Conservation (phyloP, 495 filamentous ascomycete species). For the Talaromyces proteolyticus region DNA sequence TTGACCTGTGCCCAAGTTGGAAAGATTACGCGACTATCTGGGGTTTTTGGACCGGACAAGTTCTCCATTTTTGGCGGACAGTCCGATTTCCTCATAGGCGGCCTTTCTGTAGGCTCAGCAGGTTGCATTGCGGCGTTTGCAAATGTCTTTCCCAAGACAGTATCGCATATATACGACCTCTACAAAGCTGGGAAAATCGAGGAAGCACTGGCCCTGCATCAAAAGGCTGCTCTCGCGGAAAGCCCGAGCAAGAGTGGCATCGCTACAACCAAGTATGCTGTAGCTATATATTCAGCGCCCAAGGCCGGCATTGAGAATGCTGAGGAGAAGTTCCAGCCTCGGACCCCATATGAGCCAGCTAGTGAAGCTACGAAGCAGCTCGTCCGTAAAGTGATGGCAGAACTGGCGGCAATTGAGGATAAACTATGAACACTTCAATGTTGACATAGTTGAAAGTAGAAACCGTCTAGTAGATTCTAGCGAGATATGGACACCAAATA, state of each 20-base stretch:
- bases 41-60: slow-evolving; percentile 42
- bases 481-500: too few relatives aligned
- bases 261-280: slow-evolving; percentile 60
- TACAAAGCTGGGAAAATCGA: slow-evolving; percentile 39
- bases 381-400: slow-evolving; percentile 40
- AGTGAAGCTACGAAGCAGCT: slow-evolving; percentile 40
- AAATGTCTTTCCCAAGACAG: slow-evolving; percentile 57
- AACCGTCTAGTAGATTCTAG: too few relatives aligned
- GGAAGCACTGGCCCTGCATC: slow-evolving; percentile 52
- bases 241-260: slow-evolving; percentile 55
- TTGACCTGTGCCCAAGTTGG: slow-evolving; percentile 65
- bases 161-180: slow-evolving; percentile 47
- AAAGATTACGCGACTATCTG: slow-evolving; percentile 55
- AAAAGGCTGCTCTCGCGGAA: slow-evolving; percentile 46
- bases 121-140: slow-evolving; percentile 64
- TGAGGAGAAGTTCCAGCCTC: slow-evolving; percentile 47
- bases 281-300: slow-evolving; percentile 46
- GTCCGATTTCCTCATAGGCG: slow-evolving; percentile 61
- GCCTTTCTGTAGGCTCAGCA: slow-evolving; percentile 44
- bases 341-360: slow-evolving; percentile 52
- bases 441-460: slow-evolving; percentile 1
- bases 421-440: slow-evolving; percentile 7
- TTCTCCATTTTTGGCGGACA: slow-evolving; percentile 67
- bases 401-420: slow-evolving; percentile 41
- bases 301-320: slow-evolving; percentile 51